Evolutionary conservation across 2,329 filamentous ascomycete species (phyloP).

Genomic region (Thielaviopsis euricoi): DNA sequence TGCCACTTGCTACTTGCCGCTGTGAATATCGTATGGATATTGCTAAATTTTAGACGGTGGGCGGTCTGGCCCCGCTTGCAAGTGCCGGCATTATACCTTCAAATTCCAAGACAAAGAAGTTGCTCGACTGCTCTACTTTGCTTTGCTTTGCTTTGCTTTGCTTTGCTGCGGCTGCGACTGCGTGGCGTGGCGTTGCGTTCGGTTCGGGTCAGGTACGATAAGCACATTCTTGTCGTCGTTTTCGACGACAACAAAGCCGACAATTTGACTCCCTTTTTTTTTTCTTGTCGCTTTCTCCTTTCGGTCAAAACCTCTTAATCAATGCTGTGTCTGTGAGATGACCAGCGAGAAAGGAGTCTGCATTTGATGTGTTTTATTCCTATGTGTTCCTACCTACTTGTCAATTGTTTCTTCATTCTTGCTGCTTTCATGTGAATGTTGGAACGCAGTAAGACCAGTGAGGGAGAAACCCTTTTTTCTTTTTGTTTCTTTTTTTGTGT

Average conservation of each 20-base stretch:
- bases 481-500: not conserved
- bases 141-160: not conserved
- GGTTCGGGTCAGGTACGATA: too few species aligned
- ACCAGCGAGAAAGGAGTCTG: not conserved
- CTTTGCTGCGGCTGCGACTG: too few species aligned
- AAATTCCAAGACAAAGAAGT: not conserved
- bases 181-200: too few species aligned
- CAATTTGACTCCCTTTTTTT: not conserved
- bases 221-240: not conserved
- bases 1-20: too few species aligned
- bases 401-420: too few species aligned
- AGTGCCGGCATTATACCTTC: not conserved
- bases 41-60: not conserved
- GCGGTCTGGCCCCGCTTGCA: not conserved
- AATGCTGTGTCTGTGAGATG: not conserved
- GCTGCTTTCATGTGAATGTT: too few species aligned
- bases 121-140: not conserved
- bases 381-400: too few species aligned
- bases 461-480: too few species aligned
- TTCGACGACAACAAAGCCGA: not conserved
- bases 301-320: not conserved
- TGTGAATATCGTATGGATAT: too few species aligned
- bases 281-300: not conserved
- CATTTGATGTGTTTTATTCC: not conserved
- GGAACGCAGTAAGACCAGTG: too few species aligned